Percentiles rank a stretch among this genome's conserved stretches.
Conservation (phyloP, 2,329 filamentous ascomycete genomes). For the Alternaria sp. region DNA sequence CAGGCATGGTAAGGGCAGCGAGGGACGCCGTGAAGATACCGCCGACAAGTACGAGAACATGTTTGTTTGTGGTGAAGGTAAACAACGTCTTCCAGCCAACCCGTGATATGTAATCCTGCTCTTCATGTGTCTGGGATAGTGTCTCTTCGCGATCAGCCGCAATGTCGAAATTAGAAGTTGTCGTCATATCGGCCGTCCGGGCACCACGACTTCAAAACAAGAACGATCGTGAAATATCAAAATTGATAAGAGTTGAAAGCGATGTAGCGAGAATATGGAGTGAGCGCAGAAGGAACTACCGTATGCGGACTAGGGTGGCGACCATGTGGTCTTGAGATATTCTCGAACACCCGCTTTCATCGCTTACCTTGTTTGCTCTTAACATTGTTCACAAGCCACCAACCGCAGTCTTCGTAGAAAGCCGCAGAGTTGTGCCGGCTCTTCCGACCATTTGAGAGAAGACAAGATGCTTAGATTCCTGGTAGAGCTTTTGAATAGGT, state of each 20-base stretch:
- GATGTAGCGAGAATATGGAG: constrained; percentile 7
- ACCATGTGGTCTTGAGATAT: constrained; percentile 4
- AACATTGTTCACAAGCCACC: constrained; percentile 45
- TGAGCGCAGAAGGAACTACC: constrained; percentile 26
- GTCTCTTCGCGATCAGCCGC: constrained; percentile 25
- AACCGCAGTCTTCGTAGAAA: background rate
- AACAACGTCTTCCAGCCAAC: constrained; percentile 70
- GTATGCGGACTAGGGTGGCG: constrained; percentile 26
- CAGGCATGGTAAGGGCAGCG: constrained; percentile 70
- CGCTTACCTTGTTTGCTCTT: constrained; percentile 40
- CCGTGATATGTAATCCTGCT: constrained; percentile 29
- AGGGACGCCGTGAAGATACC: constrained; percentile 66
- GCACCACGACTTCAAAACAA: background rate
- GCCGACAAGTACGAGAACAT: constrained; percentile 63
- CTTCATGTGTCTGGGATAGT: constrained; percentile 22
- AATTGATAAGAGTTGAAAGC: constrained; percentile 7
- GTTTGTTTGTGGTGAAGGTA: constrained; percentile 71
- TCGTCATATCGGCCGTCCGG: constrained; percentile 23
- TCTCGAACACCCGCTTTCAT: constrained; percentile 16
- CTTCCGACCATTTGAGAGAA: background rate
- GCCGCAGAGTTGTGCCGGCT: background rate
- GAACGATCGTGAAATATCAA: background rate
- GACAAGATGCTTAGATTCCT: background rate
- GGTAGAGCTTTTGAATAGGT: background rate
- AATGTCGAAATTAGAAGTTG: constrained; percentile 16